Evolutionary conservation across 805 yeast species (phyloP).

Genomic region (Metschnikowia noctiluminum): DNA sequence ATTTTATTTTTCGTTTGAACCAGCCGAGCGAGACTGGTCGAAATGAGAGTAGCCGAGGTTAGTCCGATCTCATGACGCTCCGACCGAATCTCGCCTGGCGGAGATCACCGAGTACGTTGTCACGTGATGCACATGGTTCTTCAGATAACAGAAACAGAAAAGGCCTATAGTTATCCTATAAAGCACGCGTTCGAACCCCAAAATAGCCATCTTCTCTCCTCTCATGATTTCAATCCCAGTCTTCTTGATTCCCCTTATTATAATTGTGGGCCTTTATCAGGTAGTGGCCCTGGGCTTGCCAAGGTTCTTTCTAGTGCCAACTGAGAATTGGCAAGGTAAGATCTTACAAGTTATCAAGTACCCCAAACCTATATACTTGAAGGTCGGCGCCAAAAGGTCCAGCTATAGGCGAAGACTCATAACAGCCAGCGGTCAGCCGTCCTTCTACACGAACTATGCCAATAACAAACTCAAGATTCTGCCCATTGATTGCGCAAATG

Average conservation of each 20-base stretch:
- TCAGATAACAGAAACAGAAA: too few species aligned
- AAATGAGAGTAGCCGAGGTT: too few species aligned
- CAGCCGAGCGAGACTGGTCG: too few species aligned
- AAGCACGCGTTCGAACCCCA: too few species aligned
- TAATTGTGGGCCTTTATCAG: constrained; percentile 17
- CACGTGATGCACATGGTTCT: too few species aligned
- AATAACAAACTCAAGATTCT: constrained; percentile 35
- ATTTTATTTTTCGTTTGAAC: too few species aligned
- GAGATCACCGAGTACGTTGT: too few species aligned
- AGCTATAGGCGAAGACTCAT: constrained; percentile 37
- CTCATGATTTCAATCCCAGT: not conserved
- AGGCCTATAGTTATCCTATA: too few species aligned
- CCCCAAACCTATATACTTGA: constrained; percentile 34
- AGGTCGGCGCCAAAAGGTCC: constrained; percentile 36
- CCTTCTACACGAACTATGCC: constrained; percentile 36
- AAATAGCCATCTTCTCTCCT: not conserved
- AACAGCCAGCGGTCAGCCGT: constrained; percentile 34
- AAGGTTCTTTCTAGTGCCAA: constrained; percentile 35
- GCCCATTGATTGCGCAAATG: constrained; percentile 26
- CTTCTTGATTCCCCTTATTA: constrained; percentile 1
- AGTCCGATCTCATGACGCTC: too few species aligned
- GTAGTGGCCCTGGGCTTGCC: constrained; percentile 28
- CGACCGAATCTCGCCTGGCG: too few species aligned
- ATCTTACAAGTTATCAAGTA: constrained; percentile 29
- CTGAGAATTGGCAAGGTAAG: constrained; percentile 37